Percentiles rank a stretch among this genome's conserved stretches.
Evolutionary conservation across 257 asterid genomes (phyloP).

Genomic region (Capsicum chinense): DNA sequence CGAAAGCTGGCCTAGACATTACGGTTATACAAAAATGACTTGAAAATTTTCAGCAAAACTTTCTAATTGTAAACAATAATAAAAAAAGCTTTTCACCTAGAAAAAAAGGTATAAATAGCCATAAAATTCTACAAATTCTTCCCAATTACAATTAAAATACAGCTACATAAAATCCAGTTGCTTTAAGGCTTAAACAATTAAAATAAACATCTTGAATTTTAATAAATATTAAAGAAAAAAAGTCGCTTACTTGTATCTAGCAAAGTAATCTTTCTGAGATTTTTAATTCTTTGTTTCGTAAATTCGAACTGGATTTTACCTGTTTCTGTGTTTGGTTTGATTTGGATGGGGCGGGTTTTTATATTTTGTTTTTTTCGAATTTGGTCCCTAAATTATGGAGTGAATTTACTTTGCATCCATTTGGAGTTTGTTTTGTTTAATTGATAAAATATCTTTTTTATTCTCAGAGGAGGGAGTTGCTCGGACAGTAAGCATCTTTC

Average conservation of each 20-base stretch:
- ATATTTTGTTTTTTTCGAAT: neutral
- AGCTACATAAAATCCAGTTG: neutral
- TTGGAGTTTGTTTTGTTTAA: neutral
- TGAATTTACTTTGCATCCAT: neutral
- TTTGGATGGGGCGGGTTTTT: neutral
- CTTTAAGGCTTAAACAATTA: neutral
- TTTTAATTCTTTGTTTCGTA: neutral
- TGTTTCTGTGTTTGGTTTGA: neutral
- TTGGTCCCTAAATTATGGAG: neutral
- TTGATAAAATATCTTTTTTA: neutral
- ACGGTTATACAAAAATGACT: neutral
- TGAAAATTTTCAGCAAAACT: neutral
- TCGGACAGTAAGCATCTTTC: no score
- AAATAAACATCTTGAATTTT: neutral
- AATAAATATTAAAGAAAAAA: neutral
- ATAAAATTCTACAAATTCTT: neutral
- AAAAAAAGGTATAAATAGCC: neutral
- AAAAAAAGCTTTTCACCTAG: neutral
- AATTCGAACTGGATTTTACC: neutral
- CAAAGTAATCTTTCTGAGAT: neutral
- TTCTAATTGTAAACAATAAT: neutral
- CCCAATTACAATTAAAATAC: neutral
- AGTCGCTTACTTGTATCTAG: neutral
- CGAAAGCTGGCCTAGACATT: no score
- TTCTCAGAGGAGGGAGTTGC: no score